Evolutionary conservation across 2,329 filamentous ascomycete genomes (phyloP), one percentile per base, ranked within the genome.

Genomic region (Falciphora oryzae): DNA sequence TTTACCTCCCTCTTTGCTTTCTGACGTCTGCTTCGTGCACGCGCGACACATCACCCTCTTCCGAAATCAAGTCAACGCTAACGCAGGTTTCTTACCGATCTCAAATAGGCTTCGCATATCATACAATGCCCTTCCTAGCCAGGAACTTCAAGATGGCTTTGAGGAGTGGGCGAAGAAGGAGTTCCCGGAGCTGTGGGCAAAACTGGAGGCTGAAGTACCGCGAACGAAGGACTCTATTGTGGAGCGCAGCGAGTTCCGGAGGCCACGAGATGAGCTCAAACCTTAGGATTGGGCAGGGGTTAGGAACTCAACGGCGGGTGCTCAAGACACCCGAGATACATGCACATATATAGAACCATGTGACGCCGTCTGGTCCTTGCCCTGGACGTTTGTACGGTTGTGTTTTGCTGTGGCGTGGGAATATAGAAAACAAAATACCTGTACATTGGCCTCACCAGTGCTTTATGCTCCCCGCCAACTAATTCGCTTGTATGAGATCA

Each of bases 41-140:
- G 2, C 18, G 18, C 8, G 38, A 16, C 32, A 11, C 18, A 18
- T 6, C 8, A 18, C 44, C 18, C 4, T n/a, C 22, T 10, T n/a
- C 14, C 10, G 22, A 0, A 53, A 53, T 2, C 14, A 53, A 53
- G n/a, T 62, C 14, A 57, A 50, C 44, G 60, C 66, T 50, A 66
- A 38, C 62, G 22, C 32, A 6, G 1, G 18, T 25, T n/a, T 10
- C 44, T 25, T 25, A n/a, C 44, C 44, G 3, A 22, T 53, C n/a
- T 25, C 7, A 5, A 1, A 65, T 64, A 93, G 91, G 35, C 79
- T 97, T 61, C 92, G 88, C 22, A 84, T 89, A 31, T 81, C 92
- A 65, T 92, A 91, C 75, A 95, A 94, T 70, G 88, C 86, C 13
- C 82, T 92, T 3, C 87, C 85, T 2, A 85, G 83, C 65, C 82